Evolutionary conservation across 805 yeast species (phyloP), one percentile per base, ranked within the genome.

Genomic region (Wickerhamomyces alni): DNA sequence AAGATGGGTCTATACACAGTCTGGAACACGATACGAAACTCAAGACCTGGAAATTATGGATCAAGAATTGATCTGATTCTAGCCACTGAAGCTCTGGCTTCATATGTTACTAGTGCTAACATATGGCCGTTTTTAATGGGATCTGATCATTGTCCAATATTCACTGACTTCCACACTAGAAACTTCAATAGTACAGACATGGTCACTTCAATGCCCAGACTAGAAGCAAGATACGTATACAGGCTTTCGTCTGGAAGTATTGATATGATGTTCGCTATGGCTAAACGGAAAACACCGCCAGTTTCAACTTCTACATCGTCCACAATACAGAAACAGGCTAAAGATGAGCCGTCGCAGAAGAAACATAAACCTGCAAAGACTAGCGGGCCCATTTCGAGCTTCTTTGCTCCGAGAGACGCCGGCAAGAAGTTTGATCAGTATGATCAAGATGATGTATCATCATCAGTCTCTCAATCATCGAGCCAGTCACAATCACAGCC

Each of bases 91-190:
- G 49, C 47, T 0, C 44, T 82, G 35, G 50, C 62, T 4, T 39
- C 53, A 0, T 30, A 39, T 8, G 55, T 72, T 2, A 44, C 54
- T 3, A 59, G 67, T 33, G 70, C 77, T 1, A 59, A 58, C 31
- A 84, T 85, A n/a, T 72, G 84, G 72, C 81, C 87, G 0, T 69
- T 69, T 33, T 51, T 89, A 1, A 65, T 74, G 57, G 99, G 99
- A 0, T 87, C 96, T 0, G 99, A 91, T 58, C 99, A 91, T 61
- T 91, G 98, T 59, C 99, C 99, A 0, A 76, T 87, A 0, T 87
- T 59, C 53, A 70, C 87, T 1, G 97, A 87, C 57, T 53, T 88
- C 33, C 62, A 65, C 29, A 39, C 58, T 8, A 35, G 36, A 2
- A 30, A 30, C 0, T 28, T 47, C 32, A 38, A 33, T 17, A 33